Conservation (phyloP, 139 green algal species). For the Tetratostichococcus sp. region DNA sequence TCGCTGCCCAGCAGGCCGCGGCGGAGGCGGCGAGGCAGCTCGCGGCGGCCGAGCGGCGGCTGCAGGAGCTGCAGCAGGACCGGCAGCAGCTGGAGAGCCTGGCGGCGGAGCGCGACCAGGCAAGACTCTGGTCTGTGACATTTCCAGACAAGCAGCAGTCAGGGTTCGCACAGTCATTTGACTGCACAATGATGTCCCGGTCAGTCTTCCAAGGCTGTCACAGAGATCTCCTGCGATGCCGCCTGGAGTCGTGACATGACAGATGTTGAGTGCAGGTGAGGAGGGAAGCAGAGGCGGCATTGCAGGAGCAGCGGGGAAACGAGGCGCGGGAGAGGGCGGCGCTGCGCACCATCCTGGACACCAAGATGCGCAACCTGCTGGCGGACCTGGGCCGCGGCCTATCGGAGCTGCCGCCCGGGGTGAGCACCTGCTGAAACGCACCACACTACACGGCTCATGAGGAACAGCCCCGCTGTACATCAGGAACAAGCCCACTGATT, state of each 20-base stretch:
- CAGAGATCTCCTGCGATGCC: no score
- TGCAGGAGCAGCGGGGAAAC: slow-evolving; percentile 29
- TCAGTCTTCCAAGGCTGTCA: no score
- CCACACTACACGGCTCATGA: no score
- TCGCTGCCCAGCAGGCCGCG: neutral
- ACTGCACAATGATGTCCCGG: no score
- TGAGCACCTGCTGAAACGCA: neutral
- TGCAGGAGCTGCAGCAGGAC: slow-evolving; percentile 8
- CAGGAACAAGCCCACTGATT: no score
- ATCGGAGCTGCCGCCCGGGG: slow-evolving; percentile 23
- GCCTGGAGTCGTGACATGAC: no score
- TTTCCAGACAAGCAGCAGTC: no score
- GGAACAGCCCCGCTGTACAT: no score
- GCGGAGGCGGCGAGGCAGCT: neutral
- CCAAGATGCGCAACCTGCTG: slow-evolving; percentile 59
- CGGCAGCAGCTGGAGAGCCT: neutral
- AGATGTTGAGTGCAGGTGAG: no score
- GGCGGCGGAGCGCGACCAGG: neutral
- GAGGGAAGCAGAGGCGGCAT: slow-evolving; percentile 11
- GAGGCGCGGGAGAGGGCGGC: slow-evolving; percentile 60
- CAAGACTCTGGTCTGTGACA: neutral
- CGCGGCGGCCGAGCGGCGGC: neutral
- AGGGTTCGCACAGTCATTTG: no score
- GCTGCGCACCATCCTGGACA: slow-evolving; percentile 75
- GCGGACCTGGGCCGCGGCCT: slow-evolving; percentile 44